These are phyloP conservation scores for Apiospora hydei DNA, from an alignment of 2,329 filamentous ascomycete species.

Conservation along the genomic window DNA sequence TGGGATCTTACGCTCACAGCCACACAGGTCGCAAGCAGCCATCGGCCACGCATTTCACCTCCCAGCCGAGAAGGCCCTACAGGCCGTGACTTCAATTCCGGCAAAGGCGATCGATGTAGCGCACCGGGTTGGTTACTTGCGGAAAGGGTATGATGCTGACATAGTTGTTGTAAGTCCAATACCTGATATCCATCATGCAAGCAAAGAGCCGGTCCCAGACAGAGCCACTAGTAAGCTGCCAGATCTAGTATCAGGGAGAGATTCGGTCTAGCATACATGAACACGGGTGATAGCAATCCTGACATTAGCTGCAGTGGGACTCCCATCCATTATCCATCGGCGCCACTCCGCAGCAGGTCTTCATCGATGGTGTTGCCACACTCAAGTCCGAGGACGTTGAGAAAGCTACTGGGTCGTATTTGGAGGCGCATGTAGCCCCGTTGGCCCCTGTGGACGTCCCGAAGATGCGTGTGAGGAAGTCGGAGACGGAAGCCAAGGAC, in stretches of 20 bases:
- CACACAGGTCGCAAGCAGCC: conserved; percentile 46
- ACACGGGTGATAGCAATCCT: not conserved
- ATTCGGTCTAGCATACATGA: not conserved
- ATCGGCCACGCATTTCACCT: conserved; percentile 51
- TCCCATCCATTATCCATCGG: conserved; percentile 54
- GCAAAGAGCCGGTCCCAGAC: not conserved
- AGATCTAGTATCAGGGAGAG: not conserved
- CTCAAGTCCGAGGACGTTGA: conserved; percentile 24
- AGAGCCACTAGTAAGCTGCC: no score
- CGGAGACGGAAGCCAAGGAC: conserved; percentile 34
- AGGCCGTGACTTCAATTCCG: conserved; percentile 54
- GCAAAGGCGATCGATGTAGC: conserved; percentile 51
- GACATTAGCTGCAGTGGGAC: conserved; percentile 46
- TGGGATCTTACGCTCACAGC: not conserved
- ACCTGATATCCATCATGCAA: not conserved
- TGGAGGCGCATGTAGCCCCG: conserved; percentile 4
- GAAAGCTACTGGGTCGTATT: conserved; percentile 23
- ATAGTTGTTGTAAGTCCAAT: conserved; percentile 45
- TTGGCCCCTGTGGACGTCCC: not conserved
- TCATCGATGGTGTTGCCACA: conserved; percentile 50
- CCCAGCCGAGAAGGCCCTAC: conserved; percentile 48
- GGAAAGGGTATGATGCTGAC: conserved; percentile 57
- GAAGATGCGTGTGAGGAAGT: conserved; percentile 18
- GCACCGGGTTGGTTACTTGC: conserved; percentile 52
- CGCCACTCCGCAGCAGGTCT: conserved; percentile 55